Evolutionary conservation across 768 basidiomycete species (phyloP).

Genomic region (Panaeolus cyanescens): DNA sequence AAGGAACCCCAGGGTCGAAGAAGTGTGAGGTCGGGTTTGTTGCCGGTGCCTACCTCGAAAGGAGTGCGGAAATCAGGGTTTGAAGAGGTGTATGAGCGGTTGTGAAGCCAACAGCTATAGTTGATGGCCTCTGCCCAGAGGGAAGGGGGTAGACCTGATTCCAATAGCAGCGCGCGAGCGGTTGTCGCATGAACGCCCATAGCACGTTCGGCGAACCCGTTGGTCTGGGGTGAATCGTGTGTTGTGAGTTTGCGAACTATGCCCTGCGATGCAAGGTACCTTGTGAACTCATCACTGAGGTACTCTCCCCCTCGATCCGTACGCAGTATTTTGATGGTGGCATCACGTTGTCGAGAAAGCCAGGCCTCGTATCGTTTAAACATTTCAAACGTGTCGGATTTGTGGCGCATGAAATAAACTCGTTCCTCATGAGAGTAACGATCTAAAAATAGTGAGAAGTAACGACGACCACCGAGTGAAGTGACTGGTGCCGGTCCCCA

Average conservation of each 20-base stretch:
- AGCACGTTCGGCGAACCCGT: slow-evolving; percentile 26
- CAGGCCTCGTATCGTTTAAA: slow-evolving; percentile 29
- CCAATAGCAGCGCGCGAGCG: slow-evolving; percentile 28
- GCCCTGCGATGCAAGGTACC: slow-evolving; percentile 23
- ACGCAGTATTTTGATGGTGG: slow-evolving; percentile 27
- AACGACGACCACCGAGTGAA: slow-evolving; percentile 18
- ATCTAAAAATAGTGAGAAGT: slow-evolving; percentile 25
- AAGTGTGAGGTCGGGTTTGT: slow-evolving; percentile 29
- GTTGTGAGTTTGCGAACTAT: slow-evolving; percentile 31
- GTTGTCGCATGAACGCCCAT: slow-evolving; percentile 26
- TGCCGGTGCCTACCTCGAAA: slow-evolving; percentile 18
- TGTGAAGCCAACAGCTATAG: slow-evolving; percentile 34
- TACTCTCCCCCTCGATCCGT: slow-evolving; percentile 31
- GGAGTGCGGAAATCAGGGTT: slow-evolving; percentile 25
- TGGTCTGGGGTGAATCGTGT: too few relatives aligned
- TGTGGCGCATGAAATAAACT: slow-evolving; percentile 10
- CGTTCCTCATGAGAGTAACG: slow-evolving; percentile 11
- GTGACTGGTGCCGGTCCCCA: slow-evolving; percentile 29
- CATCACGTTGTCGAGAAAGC: slow-evolving; percentile 23
- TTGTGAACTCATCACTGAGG: slow-evolving; percentile 24
- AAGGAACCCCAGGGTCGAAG: slow-evolving; percentile 29
- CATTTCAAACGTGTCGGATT: slow-evolving; percentile 18
- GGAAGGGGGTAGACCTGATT: slow-evolving; percentile 8
- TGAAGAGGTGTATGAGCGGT: slow-evolving; percentile 27
- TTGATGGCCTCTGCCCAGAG: slow-evolving; percentile 39